phyloP scores from a whole-genome alignment of 2,329 filamentous ascomycete species.

The Verruconis gallopava region DNA sequence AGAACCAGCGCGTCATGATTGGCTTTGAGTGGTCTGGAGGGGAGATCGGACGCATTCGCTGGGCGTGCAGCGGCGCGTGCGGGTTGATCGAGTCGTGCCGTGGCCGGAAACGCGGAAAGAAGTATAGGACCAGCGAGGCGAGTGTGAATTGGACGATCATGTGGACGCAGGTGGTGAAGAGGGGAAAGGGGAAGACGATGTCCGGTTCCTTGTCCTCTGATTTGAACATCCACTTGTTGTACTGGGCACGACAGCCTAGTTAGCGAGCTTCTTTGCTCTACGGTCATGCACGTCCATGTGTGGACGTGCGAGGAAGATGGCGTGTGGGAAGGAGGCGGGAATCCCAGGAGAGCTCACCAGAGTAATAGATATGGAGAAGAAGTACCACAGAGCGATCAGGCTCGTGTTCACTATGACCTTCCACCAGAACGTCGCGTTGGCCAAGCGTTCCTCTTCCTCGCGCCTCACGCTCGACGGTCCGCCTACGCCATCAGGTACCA shows the following conservation, averaged over 20 bases:
- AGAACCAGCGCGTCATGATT: slow-evolving; percentile 80
- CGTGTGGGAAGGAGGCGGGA: too few relatives aligned
- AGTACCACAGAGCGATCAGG: slow-evolving; percentile 80
- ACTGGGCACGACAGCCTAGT: slow-evolving; percentile 39
- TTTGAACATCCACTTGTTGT: slow-evolving; percentile 99
- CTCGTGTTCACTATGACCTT: slow-evolving; percentile 59
- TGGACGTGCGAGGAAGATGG: too few relatives aligned
- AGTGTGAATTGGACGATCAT: slow-evolving; percentile 91
- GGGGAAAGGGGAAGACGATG: slow-evolving; percentile 80
- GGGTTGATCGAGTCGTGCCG: slow-evolving; percentile 29
- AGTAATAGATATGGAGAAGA: slow-evolving; percentile 87
- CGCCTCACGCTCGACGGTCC: slow-evolving; percentile 36
- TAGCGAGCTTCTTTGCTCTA: too few relatives aligned
- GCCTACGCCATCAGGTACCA: slow-evolving; percentile 28
- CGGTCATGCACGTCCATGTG: too few relatives aligned
- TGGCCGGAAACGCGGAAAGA: slow-evolving; percentile 73
- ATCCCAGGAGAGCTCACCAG: slow-evolving; percentile 56
- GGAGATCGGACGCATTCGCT: slow-evolving; percentile 14
- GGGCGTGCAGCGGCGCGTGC: slow-evolving; percentile 12
- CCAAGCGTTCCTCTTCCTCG: slow-evolving; percentile 61
- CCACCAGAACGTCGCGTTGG: slow-evolving; percentile 59
- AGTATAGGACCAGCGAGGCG: slow-evolving; percentile 62
- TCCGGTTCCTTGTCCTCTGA: slow-evolving; percentile 25
- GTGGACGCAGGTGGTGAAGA: slow-evolving; percentile 90
- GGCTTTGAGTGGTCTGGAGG: slow-evolving; percentile 34